Percentiles rank a stretch among this genome's conserved stretches.
Conservation (phyloP, 2,329 filamentous ascomycete species). For the Hypoxylon sp. region DNA sequence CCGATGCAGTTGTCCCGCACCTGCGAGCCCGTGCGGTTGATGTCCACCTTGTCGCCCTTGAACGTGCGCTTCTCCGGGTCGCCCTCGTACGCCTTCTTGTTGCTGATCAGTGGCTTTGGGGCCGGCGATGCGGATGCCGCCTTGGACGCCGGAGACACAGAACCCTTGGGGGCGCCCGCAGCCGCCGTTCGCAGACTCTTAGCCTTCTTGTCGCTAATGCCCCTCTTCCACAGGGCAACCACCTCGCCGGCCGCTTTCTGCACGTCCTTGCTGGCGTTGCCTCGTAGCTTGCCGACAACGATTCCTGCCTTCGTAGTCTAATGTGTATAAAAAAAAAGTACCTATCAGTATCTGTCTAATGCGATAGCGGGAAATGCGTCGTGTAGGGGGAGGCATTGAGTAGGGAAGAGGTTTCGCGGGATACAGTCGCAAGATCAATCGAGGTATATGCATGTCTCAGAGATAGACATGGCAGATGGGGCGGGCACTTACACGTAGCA, state of each 20-base stretch:
- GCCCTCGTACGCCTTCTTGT: conserved; percentile 63
- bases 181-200: conserved; percentile 49
- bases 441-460: conserved; percentile 14
- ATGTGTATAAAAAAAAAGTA: conserved; percentile 9
- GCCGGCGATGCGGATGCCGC: conserved; percentile 49
- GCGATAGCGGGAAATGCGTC: too few relatives aligned
- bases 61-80: conserved; percentile 82
- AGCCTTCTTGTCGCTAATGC: conserved; percentile 69
- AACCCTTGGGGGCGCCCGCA: conserved; percentile 56
- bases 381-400: too few relatives aligned
- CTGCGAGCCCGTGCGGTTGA: conserved; percentile 75
- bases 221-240: conserved; percentile 86
- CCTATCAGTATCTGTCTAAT: too few relatives aligned
- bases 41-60: conserved; percentile 81
- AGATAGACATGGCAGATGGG: background rate
- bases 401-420: background rate
- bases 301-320: conserved; percentile 90
- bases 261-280: conserved; percentile 84
- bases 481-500: conserved; percentile 72
- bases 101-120: conserved; percentile 61
- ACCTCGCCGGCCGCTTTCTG: conserved; percentile 80
- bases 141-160: conserved; percentile 59
- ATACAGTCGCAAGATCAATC: background rate
- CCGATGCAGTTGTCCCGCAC: conserved; percentile 87
- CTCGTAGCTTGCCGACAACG: conserved; percentile 80